A percentile compares a stretch with the other conserved stretches of the same genome.
These are phyloP conservation scores for Rhytidiadelphus loreus DNA, from an alignment of 225 moss, liverwort and hornwort genomes.

Conservation along the genomic window DNA sequence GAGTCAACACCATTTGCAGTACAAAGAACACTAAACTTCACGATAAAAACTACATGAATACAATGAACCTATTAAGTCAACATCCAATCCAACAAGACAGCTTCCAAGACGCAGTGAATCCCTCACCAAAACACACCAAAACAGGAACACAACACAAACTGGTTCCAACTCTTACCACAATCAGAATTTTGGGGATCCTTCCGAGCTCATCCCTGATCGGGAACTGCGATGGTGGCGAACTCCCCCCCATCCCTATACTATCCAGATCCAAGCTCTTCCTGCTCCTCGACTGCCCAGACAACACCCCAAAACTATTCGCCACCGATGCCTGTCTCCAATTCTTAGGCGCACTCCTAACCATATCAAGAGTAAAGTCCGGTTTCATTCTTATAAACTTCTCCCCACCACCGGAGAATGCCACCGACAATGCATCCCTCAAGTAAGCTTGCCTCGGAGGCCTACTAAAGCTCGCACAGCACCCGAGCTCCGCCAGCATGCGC, in stretches of 20 bases:
- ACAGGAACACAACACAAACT: neutral
- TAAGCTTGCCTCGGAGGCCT: conserved; percentile 36
- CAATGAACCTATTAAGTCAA: neutral
- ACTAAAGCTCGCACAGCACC: conserved; percentile 29
- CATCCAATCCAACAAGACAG: neutral
- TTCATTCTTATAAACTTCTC: conserved; percentile 13
- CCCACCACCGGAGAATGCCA: conserved; percentile 23
- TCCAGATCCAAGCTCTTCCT: conserved; percentile 7
- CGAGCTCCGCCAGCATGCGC: conserved; percentile 23
- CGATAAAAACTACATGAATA: neutral
- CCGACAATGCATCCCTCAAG: conserved; percentile 25
- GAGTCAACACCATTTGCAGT: neutral
- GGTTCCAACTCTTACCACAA: conserved; percentile 18
- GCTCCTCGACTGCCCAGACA: neutral
- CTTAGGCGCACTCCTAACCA: conserved; percentile 6
- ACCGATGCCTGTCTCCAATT: neutral
- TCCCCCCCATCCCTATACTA: neutral
- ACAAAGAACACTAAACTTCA: neutral
- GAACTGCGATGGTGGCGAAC: neutral
- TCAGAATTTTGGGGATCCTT: conserved; percentile 11
- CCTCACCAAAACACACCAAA: neutral
- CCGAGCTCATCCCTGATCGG: neutral
- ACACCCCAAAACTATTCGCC: neutral
- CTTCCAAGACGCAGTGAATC: neutral
- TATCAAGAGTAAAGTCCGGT: conserved; percentile 25